Conservation (phyloP, 1,284 basidiomycete genomes). For the Heterobasidion irregulare region DNA sequence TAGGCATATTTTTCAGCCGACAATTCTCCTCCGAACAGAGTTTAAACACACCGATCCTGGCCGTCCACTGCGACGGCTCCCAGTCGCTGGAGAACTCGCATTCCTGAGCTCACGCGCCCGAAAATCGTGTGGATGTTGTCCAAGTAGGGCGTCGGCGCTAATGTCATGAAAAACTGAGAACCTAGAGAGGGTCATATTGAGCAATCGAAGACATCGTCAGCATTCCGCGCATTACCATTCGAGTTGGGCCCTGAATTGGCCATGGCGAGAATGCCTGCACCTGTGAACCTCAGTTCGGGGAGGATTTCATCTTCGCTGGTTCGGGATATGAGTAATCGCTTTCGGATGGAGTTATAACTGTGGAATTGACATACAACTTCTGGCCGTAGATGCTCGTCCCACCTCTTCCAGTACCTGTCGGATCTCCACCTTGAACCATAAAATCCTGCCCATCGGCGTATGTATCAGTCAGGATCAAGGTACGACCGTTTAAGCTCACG, state of each 20-base stretch:
- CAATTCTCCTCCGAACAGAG: not conserved
- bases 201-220: not conserved
- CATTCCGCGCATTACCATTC: conserved; percentile 52
- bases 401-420: conserved; percentile 90
- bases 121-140: conserved; percentile 95
- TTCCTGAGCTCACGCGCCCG: conserved; percentile 79
- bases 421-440: conserved; percentile 94
- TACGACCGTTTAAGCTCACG: conserved; percentile 32
- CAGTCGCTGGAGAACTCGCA: conserved; percentile 78
- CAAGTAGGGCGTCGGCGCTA: conserved; percentile 85
- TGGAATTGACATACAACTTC: conserved; percentile 53
- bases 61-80: conserved; percentile 74
- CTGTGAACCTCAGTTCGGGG: conserved; percentile 85
- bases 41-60: conserved; percentile 59
- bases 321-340: not conserved
- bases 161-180: conserved; percentile 91
- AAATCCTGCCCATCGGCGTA: conserved; percentile 55
- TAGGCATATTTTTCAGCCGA: conserved; percentile 4
- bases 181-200: conserved; percentile 35
- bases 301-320: conserved; percentile 78
- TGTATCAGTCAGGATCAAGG: not conserved
- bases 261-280: conserved; percentile 96
- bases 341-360: not conserved
- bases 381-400: conserved; percentile 92
- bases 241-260: conserved; percentile 93